Base-by-base conservation (phyloP, 345 rosid genomes). In the Citrus reticulata region DNA sequence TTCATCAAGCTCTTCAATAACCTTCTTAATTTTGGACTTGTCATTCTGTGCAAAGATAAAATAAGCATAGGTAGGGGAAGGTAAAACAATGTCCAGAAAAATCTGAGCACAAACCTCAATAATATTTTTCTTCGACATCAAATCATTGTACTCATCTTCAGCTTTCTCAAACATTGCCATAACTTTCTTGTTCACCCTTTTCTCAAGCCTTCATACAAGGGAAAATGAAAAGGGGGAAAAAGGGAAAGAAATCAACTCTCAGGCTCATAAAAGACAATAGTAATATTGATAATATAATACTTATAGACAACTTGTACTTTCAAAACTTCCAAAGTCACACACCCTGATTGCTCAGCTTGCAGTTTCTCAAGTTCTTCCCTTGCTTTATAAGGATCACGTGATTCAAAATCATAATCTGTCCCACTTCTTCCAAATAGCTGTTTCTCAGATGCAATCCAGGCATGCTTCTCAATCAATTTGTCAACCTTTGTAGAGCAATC, bases 121-220 rank as follows among this genome's bases (percentile, higher is more conserved):
- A 68, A 90, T 95, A 85, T 86, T 93, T 77, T 95, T 95, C 91
- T 92, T 93, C 34, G 93, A 86, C 78, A 89, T 87, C 85, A 95
- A 85, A 78, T 91, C 95, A 82, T 89, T 90, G 82, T 92, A 93
- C 78, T 95, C 98, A 83, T 95, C 99, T 78, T 96, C 99, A 71
- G 99, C 99, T 84, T 96, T 96, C 89, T 96, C 99, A 69, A 96
- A 96, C 98, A 96, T 94, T 1, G 95, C 90, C 97, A 94, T 96
- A 51, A 94, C 99, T 84, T 94, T 96, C 92, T 96, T 96, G 86
- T 96, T 94, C 69, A 96, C 98, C 86, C 98, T 91, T 84, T 93
- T 96, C 82, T 93, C 98, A 9, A 92, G 93, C 61, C 98, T 93
- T 86, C 80, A 83, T 55, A 68, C 27, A 11, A 35, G 46, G 74